Evolutionary conservation across 179 eudicot genomes (phyloP), one percentile per base, ranked within the genome.

Genomic region (Actinidia arguta): DNA sequence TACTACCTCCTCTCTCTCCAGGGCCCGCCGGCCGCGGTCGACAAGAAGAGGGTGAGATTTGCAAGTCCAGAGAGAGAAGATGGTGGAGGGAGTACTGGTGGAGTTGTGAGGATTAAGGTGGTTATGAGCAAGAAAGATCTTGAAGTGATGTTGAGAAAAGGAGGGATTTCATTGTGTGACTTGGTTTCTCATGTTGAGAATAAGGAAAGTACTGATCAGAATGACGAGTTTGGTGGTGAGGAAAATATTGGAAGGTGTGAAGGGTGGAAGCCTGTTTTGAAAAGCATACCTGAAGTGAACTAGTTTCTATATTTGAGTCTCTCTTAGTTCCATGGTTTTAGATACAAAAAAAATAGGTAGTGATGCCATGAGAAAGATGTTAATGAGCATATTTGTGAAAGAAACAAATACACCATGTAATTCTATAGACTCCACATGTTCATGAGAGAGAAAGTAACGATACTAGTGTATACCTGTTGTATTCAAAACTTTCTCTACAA

Each of bases 81-180:
- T 16, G 79, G 76, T 62, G 59, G 54, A 63, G 85, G 67, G 72
- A 82, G n/a, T n/a, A n/a, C n/a, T n/a, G n/a, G 42, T 22, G 86
- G 86, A 44, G 87, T 88, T 47, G 81, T 93, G 75, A 90, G 93
- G 85, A 85, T 94, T 66, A 95, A 93, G 91, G 78, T 95, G 81
- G 89, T 95, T 14, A 89, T 95, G 75, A 94, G 86, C 54, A 95
- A 91, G 88, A 88, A 91, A 82, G 92, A 95, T 85, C 86, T 93
- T 85, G 88, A 86, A 82, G 87, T 84, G 81, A 88, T 92, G 86
- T 75, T 92, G 66, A 83, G 75, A 46, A 86, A 85, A 66, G 93
- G 91, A 62, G 89, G 87, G 3, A 63, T 90, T 71, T 76, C 90
- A 47, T 82, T 85, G 78, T 88, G 83, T 78, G 89, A 90, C 20